phyloP scores from a whole-genome alignment of 129 eudicot species.

The Chrysanthemum lavandulifolium region DNA sequence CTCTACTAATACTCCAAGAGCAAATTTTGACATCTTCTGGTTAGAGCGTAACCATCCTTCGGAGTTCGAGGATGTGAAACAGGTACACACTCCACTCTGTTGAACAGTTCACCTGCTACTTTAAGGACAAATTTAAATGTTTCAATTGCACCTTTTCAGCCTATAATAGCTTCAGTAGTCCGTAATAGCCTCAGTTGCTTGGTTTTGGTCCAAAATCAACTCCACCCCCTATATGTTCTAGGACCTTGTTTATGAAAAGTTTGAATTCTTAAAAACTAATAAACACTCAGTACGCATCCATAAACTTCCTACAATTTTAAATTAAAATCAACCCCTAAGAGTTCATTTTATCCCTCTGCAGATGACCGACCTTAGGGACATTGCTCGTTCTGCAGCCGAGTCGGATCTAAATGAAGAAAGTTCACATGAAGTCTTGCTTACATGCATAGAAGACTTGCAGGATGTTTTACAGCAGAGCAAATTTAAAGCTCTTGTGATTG shows the following conservation, averaged over 20 bases:
- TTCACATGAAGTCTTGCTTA: conserved; percentile 61
- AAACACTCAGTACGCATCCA: background rate
- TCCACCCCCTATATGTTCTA: no score
- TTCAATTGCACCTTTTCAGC: no score
- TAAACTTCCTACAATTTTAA: background rate
- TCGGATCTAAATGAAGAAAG: conserved; percentile 64
- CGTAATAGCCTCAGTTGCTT: no score
- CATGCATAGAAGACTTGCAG: conserved; percentile 69
- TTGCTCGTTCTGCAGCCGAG: conserved; percentile 68
- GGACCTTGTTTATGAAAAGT: background rate
- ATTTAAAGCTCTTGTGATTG: conserved; percentile 73
- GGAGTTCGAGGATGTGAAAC: conserved; percentile 66
- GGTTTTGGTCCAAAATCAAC: no score
- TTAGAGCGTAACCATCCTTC: conserved; percentile 61
- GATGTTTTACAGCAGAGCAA: conserved; percentile 63
- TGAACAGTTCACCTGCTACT: background rate
- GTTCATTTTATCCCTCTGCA: conserved; percentile 33
- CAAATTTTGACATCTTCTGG: conserved; percentile 72
- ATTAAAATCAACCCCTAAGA: background rate
- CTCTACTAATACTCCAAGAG: conserved; percentile 74
- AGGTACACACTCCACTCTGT: conserved; percentile 41
- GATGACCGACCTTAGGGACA: conserved; percentile 71
- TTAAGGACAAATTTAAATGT: background rate
- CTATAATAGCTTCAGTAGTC: no score
- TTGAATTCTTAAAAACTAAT: background rate